These are phyloP conservation scores for Plasmopara muralis DNA, from an alignment of 352 stramenopile species.

Conservation along the genomic window DNA sequence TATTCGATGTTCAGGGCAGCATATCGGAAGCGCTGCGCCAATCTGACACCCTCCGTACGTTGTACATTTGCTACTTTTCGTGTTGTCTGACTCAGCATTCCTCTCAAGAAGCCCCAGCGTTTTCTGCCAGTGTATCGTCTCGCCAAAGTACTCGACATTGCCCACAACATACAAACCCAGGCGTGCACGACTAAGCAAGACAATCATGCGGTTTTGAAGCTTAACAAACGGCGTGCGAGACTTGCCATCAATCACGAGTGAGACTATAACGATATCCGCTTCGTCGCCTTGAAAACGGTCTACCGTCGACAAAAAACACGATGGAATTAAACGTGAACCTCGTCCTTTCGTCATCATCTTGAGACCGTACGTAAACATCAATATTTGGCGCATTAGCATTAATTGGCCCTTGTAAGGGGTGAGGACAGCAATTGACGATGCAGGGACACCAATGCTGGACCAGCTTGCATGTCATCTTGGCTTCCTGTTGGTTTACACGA, in stretches of 20 bases:
- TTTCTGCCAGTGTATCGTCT: conserved; percentile 66
- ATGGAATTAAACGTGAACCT: conserved; percentile 22
- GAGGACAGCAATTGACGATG: conserved; percentile 75
- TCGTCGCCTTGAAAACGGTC: conserved; percentile 89
- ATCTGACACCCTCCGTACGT: conserved; percentile 42
- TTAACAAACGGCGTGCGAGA: conserved; percentile 86
- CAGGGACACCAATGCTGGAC: conserved; percentile 66
- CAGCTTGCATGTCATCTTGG: conserved; percentile 71
- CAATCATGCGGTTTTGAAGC: conserved; percentile 85
- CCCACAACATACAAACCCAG: conserved; percentile 83
- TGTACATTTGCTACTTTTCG: conserved; percentile 2
- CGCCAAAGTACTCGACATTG: conserved; percentile 77
- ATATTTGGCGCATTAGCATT: conserved; percentile 71
- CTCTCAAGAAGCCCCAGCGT: conserved; percentile 55
- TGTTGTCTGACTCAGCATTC: conserved; percentile 36
- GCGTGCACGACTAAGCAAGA: conserved; percentile 77
- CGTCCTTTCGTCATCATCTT: conserved; percentile 20
- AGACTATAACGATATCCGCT: conserved; percentile 83
- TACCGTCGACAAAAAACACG: conserved; percentile 74
- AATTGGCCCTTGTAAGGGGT: conserved; percentile 87
- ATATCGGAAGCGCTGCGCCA: conserved; percentile 59
- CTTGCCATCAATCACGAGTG: conserved; percentile 84
- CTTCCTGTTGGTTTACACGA: conserved; percentile 64
- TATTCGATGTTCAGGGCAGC: conserved; percentile 61
- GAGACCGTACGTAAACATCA: conserved; percentile 43